Percentiles rank a stretch among this genome's conserved stretches.
These are phyloP conservation scores for Diaporthe helianthi DNA, from an alignment of 2,329 filamentous ascomycete species.

Conservation along the genomic window DNA sequence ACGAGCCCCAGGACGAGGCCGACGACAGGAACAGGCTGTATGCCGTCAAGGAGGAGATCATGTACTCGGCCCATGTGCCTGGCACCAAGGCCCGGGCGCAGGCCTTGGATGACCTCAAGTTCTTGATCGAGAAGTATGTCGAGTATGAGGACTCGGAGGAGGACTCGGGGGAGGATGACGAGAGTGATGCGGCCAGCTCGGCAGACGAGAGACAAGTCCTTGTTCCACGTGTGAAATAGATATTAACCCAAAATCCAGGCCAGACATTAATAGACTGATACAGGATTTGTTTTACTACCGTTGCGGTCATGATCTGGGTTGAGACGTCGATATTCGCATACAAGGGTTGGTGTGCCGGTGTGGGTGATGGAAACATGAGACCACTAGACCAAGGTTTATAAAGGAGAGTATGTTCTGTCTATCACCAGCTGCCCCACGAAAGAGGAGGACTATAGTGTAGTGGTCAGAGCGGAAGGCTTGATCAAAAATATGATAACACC, in stretches of 20 bases:
- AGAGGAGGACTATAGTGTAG: neutral
- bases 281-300: no score
- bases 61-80: conserved; percentile 29
- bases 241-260: neutral
- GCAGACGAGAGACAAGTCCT: conserved; percentile 5
- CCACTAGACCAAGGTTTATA: neutral
- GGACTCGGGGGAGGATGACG: neutral
- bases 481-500: neutral
- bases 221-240: neutral
- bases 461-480: neutral
- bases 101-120: conserved; percentile 18
- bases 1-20: conserved; percentile 32
- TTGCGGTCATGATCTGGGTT: no score
- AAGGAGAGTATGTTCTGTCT: neutral
- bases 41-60: conserved; percentile 27
- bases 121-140: conserved; percentile 23
- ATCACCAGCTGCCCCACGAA: neutral
- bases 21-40: conserved; percentile 34
- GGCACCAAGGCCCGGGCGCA: conserved; percentile 22
- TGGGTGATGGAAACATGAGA: neutral
- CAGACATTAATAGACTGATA: neutral
- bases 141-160: conserved; percentile 22
- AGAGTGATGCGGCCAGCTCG: neutral
- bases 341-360: neutral
- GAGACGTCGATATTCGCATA: neutral